Conservation (phyloP, 2,329 filamentous ascomycete genomes). For the Emergomyces pasteurianus region DNA sequence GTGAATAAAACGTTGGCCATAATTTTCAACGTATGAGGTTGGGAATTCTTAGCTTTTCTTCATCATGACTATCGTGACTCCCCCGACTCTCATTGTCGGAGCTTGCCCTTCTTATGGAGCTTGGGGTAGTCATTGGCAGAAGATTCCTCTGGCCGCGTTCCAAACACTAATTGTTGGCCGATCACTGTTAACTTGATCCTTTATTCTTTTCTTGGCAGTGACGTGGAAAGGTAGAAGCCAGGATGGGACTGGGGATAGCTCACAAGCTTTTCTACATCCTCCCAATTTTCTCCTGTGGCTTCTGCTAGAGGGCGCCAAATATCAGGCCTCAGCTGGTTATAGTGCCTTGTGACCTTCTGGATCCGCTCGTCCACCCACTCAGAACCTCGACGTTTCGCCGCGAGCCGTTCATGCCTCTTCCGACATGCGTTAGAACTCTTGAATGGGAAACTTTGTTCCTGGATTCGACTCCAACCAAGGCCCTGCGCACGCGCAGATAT, state of each 20-base stretch:
- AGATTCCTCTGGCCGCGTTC: slow-evolving; percentile 13
- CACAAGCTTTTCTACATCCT: slow-evolving; percentile 72
- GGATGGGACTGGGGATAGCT: slow-evolving; percentile 15
- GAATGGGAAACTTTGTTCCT: slow-evolving; percentile 59
- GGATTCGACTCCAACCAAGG: slow-evolving; percentile 75
- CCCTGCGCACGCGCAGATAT: slow-evolving; percentile 59
- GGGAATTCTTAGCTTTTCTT: slow-evolving; percentile 11
- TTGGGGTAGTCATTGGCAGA: slow-evolving; percentile 7
- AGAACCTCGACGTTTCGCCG: slow-evolving; percentile 59
- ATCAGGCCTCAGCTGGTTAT: slow-evolving; percentile 66
- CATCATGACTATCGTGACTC: slow-evolving; percentile 13
- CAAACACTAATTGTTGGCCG: slow-evolving; percentile 11
- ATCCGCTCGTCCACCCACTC: slow-evolving; percentile 70
- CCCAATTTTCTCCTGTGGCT: slow-evolving; percentile 44
- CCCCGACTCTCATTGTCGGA: slow-evolving; percentile 3
- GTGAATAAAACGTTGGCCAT: background rate
- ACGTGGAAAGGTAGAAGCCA: background rate
- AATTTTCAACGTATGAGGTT: slow-evolving; percentile 8
- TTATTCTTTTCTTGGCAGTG: background rate
- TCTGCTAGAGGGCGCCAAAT: slow-evolving; percentile 68
- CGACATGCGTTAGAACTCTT: slow-evolving; percentile 77
- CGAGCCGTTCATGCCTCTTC: slow-evolving; percentile 74
- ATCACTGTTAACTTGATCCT: background rate
- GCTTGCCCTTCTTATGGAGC: slow-evolving; percentile 4
- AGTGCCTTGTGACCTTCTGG: slow-evolving; percentile 62